These are phyloP conservation scores for Mollisia scopiformis DNA, from an alignment of 2,329 filamentous ascomycete genomes.

Conservation along the genomic window DNA sequence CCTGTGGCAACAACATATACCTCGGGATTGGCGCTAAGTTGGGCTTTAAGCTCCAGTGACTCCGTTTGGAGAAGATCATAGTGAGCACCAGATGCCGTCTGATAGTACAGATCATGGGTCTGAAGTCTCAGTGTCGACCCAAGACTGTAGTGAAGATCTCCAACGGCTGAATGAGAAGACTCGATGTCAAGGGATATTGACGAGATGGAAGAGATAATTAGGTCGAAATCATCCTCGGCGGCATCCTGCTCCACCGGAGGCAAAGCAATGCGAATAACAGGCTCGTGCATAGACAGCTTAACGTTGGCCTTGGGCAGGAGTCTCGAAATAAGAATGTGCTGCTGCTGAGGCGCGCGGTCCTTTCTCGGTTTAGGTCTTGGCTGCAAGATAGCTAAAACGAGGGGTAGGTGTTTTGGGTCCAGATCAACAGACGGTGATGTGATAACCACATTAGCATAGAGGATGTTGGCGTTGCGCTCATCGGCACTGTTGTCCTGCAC, in stretches of 20 bases:
- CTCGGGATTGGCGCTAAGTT: slow-evolving; percentile 83
- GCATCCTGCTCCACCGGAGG: slow-evolving; percentile 71
- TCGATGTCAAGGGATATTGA: slow-evolving; percentile 92
- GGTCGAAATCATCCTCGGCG: slow-evolving; percentile 82
- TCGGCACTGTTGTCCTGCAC: slow-evolving; percentile 71
- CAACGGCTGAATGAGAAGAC: slow-evolving; percentile 87
- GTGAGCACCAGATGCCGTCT: slow-evolving; percentile 78
- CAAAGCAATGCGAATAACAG: slow-evolving; percentile 86
- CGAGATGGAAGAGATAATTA: slow-evolving; percentile 93
- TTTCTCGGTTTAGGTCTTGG: slow-evolving; percentile 49
- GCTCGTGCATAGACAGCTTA: slow-evolving; percentile 96
- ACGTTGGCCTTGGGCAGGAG: slow-evolving; percentile 91
- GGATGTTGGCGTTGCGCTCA: slow-evolving; percentile 91
- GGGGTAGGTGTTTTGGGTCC: slow-evolving; percentile 86
- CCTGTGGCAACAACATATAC: slow-evolving; percentile 80
- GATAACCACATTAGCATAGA: slow-evolving; percentile 86
- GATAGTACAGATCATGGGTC: slow-evolving; percentile 91
- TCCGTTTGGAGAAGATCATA: slow-evolving; percentile 90
- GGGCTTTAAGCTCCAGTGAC: slow-evolving; percentile 82
- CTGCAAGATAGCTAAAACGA: slow-evolving; percentile 77
- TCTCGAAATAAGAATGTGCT: slow-evolving; percentile 78
- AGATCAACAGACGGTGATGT: slow-evolving; percentile 95
- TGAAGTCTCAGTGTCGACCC: slow-evolving; percentile 81
- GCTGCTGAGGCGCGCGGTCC: slow-evolving; percentile 48
- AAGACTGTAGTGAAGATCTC: slow-evolving; percentile 85